A percentile compares a stretch with the other conserved stretches of the same genome.
phyloP scores from a whole-genome alignment of 176 grass and related monocot genomes.

The maize (Zea mays) region DNA sequence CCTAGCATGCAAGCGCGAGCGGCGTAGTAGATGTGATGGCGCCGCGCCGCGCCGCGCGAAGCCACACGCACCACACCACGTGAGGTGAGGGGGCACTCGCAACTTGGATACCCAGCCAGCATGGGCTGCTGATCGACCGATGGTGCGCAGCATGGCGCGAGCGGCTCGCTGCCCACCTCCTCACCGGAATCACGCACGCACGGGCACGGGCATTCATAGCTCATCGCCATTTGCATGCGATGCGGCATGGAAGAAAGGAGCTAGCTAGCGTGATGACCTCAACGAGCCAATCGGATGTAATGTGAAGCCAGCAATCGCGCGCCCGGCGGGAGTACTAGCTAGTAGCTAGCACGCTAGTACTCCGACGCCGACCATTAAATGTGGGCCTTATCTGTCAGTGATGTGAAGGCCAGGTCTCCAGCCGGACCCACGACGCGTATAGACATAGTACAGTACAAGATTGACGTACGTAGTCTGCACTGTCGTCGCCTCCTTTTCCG shows the following conservation, averaged over 20 bases:
- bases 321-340: too few relatives aligned
- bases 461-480: too few relatives aligned
- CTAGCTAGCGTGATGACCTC: not conserved
- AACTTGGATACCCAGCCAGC: not conserved
- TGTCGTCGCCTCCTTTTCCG: too few relatives aligned
- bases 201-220: not conserved
- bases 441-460: too few relatives aligned
- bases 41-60: not conserved
- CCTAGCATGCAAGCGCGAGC: not conserved
- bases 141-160: not conserved
- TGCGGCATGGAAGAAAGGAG: not conserved
- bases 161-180: not conserved
- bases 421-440: too few relatives aligned
- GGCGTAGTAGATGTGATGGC: slow-evolving; percentile 16
- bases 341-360: too few relatives aligned
- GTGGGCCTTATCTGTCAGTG: too few relatives aligned
- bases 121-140: not conserved
- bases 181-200: not conserved
- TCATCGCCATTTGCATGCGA: not conserved
- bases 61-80: not conserved
- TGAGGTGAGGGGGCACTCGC: not conserved
- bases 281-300: not conserved
- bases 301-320: too few relatives aligned
- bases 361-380: too few relatives aligned
- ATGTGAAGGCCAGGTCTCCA: too few relatives aligned